Percentiles rank a stretch among this genome's conserved stretches.
Conservation (phyloP, 495 filamentous ascomycete genomes). For the Daldinia bambusicola region DNA sequence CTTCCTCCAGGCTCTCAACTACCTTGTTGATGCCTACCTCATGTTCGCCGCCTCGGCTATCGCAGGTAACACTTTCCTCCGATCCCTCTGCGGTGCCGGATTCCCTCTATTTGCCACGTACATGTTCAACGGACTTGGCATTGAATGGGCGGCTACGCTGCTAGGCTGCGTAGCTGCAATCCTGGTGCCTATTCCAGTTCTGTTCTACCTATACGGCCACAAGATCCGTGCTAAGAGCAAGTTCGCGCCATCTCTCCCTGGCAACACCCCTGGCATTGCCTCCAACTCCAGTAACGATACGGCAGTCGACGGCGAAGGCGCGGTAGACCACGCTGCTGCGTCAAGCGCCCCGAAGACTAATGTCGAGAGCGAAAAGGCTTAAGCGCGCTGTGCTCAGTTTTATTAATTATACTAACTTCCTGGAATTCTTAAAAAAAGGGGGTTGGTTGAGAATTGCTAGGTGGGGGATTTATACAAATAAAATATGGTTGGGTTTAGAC, state of each 20-base stretch:
- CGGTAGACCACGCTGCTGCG: conserved; percentile 41
- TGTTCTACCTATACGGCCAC: conserved; percentile 71
- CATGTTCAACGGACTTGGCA: conserved; percentile 81
- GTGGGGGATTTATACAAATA: not conserved
- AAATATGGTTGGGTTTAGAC: conserved; percentile 22
- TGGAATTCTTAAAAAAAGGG: not conserved
- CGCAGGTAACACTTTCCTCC: conserved; percentile 88
- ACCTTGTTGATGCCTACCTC: conserved; percentile 87
- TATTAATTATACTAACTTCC: conserved; percentile 10
- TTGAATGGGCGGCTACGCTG: conserved; percentile 80
- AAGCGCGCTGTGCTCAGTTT: not conserved
- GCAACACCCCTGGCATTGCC: conserved; percentile 24
- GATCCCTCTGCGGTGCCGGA: conserved; percentile 76
- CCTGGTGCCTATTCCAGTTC: conserved; percentile 78
- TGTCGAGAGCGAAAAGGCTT: conserved; percentile 35
- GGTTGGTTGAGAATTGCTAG: not conserved
- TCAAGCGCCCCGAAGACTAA: conserved; percentile 40
- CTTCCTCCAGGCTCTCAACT: conserved; percentile 87
- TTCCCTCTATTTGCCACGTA: conserved; percentile 86
- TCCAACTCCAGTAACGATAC: conserved; percentile 40
- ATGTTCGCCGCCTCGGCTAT: conserved; percentile 91
- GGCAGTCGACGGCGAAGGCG: conserved; percentile 28
- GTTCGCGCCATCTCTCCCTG: conserved; percentile 68
- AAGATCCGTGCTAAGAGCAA: conserved; percentile 72
- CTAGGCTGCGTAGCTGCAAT: conserved; percentile 75